Evolutionary conservation across 2,329 filamentous ascomycete species (phyloP).

Genomic region (Paraphaeosphaeria sporulosa): DNA sequence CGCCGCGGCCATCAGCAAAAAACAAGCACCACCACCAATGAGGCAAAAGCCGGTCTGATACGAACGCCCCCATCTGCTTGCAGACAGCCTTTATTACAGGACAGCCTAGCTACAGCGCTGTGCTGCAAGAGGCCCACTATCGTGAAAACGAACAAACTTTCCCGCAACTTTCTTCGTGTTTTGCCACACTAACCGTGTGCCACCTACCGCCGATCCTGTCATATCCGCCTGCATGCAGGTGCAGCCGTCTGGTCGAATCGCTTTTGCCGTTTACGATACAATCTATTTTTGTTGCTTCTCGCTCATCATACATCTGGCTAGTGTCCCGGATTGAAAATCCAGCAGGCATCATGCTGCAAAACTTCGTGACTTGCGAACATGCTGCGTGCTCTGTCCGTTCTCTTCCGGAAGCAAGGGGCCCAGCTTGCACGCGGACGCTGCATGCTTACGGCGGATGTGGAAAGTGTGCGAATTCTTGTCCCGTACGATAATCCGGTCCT

Average conservation of each 20-base stretch:
- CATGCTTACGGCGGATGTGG: not conserved
- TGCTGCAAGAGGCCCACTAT: not conserved
- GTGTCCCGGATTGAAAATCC: no score
- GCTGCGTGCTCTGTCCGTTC: not conserved
- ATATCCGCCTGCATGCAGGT: constrained; percentile 4
- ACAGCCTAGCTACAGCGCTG: not conserved
- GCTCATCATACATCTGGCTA: not conserved
- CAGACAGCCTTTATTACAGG: constrained; percentile 5
- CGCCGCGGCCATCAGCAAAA: constrained; percentile 8
- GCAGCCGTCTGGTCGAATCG: not conserved
- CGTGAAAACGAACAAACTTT: constrained; percentile 2
- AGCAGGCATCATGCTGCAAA: not conserved
- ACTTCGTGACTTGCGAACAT: not conserved
- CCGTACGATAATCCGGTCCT: not conserved
- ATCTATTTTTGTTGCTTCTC: constrained; percentile 7
- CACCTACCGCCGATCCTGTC: constrained; percentile 5
- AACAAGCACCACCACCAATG: constrained; percentile 3
- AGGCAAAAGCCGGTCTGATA: constrained; percentile 8
- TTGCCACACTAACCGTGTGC: constrained; percentile 2
- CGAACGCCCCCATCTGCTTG: constrained; percentile 7
- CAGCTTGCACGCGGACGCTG: not conserved
- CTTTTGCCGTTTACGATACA: constrained; percentile 1
- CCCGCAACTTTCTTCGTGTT: not conserved
- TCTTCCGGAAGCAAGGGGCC: not conserved
- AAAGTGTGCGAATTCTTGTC: not conserved